A percentile compares a stretch with the other conserved stretches of the same genome.
phyloP scores from a whole-genome alignment of 352 stramenopile species.

The Pythium grandisporangium region DNA sequence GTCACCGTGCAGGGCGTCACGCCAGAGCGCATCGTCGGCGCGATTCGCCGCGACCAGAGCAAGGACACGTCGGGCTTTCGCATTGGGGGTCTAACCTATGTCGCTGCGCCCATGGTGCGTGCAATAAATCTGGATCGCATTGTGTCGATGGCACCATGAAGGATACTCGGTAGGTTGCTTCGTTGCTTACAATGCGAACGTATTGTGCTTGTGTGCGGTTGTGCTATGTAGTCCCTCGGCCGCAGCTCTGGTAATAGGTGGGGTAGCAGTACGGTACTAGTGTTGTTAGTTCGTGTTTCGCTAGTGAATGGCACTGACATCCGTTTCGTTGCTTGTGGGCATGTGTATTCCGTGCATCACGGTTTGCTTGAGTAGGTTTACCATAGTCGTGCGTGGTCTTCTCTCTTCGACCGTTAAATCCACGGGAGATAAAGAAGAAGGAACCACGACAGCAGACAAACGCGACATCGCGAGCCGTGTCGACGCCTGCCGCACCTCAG shows the following conservation, averaged over 20 bases:
- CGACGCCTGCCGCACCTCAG: too few species aligned
- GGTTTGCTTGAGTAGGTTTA: slow-evolving; percentile 21
- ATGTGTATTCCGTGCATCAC: not conserved
- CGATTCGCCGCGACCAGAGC: slow-evolving; percentile 18
- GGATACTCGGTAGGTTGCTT: too few species aligned
- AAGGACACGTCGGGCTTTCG: slow-evolving; percentile 9
- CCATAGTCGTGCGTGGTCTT: slow-evolving; percentile 35
- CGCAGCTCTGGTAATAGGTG: slow-evolving; percentile 43
- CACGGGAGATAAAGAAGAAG: too few species aligned
- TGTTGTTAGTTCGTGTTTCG: too few species aligned
- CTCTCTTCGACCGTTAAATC: too few species aligned
- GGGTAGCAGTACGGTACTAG: too few species aligned
- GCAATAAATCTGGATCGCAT: not conserved
- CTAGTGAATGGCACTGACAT: too few species aligned
- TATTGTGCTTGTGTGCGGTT: not conserved
- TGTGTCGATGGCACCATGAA: too few species aligned
- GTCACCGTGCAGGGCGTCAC: slow-evolving; percentile 38
- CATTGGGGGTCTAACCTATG: slow-evolving; percentile 47
- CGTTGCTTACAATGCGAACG: too few species aligned
- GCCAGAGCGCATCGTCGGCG: slow-evolving; percentile 25
- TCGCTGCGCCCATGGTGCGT: slow-evolving; percentile 31
- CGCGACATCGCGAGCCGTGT: too few species aligned
- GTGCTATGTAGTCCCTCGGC: slow-evolving; percentile 25
- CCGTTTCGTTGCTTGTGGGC: too few species aligned
- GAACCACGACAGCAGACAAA: too few species aligned